phyloP scores from a whole-genome alignment of 371 early-diverging fungal species.

The Mucor lusitanicus region DNA sequence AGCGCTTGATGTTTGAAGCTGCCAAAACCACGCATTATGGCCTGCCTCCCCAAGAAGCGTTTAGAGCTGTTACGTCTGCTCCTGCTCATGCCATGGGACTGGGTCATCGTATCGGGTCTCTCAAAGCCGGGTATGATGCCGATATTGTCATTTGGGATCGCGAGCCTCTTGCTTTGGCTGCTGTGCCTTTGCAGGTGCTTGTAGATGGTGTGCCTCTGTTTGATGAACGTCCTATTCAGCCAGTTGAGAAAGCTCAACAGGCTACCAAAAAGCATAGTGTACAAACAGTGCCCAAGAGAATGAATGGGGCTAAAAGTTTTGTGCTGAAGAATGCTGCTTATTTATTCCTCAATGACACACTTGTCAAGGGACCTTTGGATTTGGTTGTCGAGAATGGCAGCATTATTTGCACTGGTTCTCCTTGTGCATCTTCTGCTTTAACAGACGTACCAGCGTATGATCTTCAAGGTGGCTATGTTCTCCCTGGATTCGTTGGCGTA shows the following conservation, averaged over 20 bases:
- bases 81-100: slow-evolving; percentile 77
- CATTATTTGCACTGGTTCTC: slow-evolving; percentile 46
- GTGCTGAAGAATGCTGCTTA: slow-evolving; percentile 44
- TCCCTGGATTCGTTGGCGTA: slow-evolving; percentile 49
- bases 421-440: slow-evolving; percentile 24
- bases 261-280: neutral
- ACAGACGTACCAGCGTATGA: slow-evolving; percentile 21
- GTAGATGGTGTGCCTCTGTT: slow-evolving; percentile 68
- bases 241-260: neutral
- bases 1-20: slow-evolving; percentile 75
- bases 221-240: slow-evolving; percentile 29
- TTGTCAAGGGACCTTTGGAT: slow-evolving; percentile 21
- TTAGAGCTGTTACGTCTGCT: slow-evolving; percentile 68
- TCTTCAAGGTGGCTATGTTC: slow-evolving; percentile 41
- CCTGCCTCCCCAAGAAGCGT: slow-evolving; percentile 53
- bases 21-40: slow-evolving; percentile 75
- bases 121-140: slow-evolving; percentile 73
- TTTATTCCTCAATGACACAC: slow-evolving; percentile 21
- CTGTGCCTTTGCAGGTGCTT: slow-evolving; percentile 69
- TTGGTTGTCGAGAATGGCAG: slow-evolving; percentile 50
- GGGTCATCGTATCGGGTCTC: slow-evolving; percentile 67
- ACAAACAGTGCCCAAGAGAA: neutral
- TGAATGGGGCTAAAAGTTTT: slow-evolving; percentile 19
- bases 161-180: slow-evolving; percentile 68
- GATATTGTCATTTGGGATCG: slow-evolving; percentile 73